A percentile compares a stretch with the other conserved stretches of the same genome.
Conservation (phyloP, 805 yeast genomes). For the Wickerhamomyces hampshirensis region DNA sequence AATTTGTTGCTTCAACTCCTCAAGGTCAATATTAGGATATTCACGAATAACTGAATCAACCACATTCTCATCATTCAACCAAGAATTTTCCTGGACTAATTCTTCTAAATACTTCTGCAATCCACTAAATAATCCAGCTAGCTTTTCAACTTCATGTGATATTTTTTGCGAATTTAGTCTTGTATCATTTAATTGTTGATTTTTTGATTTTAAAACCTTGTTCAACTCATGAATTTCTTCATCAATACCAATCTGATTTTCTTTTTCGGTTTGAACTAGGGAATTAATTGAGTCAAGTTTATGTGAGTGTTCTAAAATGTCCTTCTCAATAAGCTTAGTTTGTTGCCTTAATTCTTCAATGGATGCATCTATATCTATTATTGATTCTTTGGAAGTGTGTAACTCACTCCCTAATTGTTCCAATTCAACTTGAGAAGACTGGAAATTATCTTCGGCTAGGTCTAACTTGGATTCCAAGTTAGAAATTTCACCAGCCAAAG, state of each 20-base stretch:
- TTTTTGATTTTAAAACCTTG: constrained; percentile 38
- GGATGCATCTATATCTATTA: constrained; percentile 30
- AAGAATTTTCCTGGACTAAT: constrained; percentile 53
- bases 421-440: constrained; percentile 59
- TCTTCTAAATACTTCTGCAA: constrained; percentile 37
- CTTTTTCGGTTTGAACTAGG: constrained; percentile 34
- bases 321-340: constrained; percentile 19
- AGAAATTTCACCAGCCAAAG: constrained; percentile 32
- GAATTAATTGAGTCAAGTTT: constrained; percentile 25
- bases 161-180: constrained; percentile 51
- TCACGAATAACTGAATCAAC: constrained; percentile 54
- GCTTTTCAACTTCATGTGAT: constrained; percentile 50
- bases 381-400: constrained; percentile 36
- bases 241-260: constrained; percentile 59
- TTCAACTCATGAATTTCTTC: constrained; percentile 69
- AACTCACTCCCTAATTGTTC: constrained; percentile 66
- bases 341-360: constrained; percentile 33
- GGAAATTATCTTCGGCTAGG: constrained; percentile 47
- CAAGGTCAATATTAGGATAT: constrained; percentile 58
- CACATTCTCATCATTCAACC: constrained; percentile 67
- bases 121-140: constrained; percentile 31
- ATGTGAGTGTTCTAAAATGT: constrained; percentile 25
- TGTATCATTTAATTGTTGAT: constrained; percentile 35
- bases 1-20: constrained; percentile 55
- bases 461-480: constrained; percentile 37